phyloP scores from a whole-genome alignment of 495 filamentous ascomycete species.

The Neurospora cerealis region DNA sequence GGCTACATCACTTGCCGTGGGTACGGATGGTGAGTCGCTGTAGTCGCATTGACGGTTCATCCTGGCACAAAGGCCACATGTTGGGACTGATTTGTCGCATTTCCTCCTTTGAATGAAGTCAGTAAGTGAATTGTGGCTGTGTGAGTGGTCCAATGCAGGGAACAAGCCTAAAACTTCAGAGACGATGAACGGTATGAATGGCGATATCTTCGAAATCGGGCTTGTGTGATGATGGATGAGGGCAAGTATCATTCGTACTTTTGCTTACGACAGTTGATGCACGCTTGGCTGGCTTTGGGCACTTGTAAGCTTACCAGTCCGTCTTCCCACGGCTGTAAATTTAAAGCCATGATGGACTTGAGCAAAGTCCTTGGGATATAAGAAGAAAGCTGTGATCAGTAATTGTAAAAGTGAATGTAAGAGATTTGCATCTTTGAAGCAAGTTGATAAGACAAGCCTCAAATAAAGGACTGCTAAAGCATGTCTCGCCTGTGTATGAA shows the following conservation, averaged over 20 bases:
- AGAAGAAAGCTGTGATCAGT: not conserved
- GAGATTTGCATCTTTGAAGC: not conserved
- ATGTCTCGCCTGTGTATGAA: not conserved
- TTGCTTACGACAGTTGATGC: constrained; percentile 26
- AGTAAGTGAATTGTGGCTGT: not conserved
- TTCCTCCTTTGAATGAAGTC: constrained; percentile 19
- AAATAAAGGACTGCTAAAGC: not conserved
- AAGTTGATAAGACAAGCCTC: not conserved
- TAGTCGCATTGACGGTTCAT: constrained; percentile 36
- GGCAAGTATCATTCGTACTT: constrained; percentile 15
- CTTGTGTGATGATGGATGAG: not conserved
- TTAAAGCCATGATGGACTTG: not conserved
- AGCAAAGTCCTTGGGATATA: not conserved
- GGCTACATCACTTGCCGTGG: constrained; percentile 32
- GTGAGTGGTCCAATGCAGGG: not conserved
- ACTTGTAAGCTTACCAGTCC: not conserved
- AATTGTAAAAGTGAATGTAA: not conserved
- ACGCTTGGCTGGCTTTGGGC: constrained; percentile 16
- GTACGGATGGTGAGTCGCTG: constrained; percentile 16
- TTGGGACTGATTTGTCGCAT: constrained; percentile 38
- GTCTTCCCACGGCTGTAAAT: not conserved
- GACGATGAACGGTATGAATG: not conserved
- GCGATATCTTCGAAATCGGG: not conserved
- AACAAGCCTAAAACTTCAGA: not conserved
- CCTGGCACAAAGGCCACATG: constrained; percentile 30